These are phyloP conservation scores for Paramecium tetraurelia DNA, from an alignment of 73 alveolate genomes.

Conservation along the genomic window DNA sequence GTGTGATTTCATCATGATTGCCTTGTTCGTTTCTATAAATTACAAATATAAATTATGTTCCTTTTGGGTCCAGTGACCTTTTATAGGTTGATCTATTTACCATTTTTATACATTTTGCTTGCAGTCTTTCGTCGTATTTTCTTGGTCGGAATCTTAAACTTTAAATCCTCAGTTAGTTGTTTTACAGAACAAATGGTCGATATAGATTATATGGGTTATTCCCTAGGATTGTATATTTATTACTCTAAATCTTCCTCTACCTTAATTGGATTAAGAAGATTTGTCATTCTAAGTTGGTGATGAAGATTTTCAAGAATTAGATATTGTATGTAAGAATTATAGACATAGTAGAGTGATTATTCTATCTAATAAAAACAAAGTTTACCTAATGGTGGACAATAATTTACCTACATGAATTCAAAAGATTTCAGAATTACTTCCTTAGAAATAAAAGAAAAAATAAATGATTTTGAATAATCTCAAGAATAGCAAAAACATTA, in stretches of 20 bases:
- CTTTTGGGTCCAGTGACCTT: slow-evolving; percentile 42
- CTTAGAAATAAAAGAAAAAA: background rate
- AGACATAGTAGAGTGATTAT: background rate
- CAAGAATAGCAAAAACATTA: background rate
- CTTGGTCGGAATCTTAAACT: background rate
- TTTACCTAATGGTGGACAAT: background rate
- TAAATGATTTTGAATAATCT: background rate
- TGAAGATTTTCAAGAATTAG: background rate
- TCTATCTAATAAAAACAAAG: background rate
- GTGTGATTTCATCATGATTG: slow-evolving; percentile 1
- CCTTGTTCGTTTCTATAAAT: background rate
- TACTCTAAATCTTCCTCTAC: background rate
- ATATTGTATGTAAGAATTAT: background rate
- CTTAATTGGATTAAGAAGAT: background rate
- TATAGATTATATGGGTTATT: background rate
- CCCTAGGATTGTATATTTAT: background rate
- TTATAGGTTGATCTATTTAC: background rate
- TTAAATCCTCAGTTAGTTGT: background rate
- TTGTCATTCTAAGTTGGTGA: background rate
- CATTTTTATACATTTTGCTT: background rate
- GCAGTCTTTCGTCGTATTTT: background rate
- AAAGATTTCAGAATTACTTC: background rate
- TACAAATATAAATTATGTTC: slow-evolving; percentile 17
- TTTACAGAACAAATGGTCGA: background rate
- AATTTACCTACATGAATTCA: background rate